phyloP scores from a whole-genome alignment of 2,329 filamentous ascomycete genomes.

The Sporothrix euskadiensis region DNA sequence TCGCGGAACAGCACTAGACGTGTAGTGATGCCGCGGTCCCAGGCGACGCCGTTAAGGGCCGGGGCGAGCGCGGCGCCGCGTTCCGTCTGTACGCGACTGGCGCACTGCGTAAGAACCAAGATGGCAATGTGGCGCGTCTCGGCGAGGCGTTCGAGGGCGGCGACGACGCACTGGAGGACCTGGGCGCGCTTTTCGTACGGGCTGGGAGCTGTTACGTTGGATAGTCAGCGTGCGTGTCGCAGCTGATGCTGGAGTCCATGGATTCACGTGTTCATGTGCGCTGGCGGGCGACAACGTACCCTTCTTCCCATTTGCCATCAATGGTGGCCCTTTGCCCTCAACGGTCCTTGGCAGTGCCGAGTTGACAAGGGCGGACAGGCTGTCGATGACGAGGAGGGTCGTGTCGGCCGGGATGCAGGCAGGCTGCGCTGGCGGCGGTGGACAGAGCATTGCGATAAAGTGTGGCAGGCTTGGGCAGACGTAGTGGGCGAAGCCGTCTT shows the following conservation, averaged over 20 bases:
- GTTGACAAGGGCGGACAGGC: constrained; percentile 73
- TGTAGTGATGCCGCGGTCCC: constrained; percentile 76
- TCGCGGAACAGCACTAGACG: constrained; percentile 79
- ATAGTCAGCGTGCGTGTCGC: neutral
- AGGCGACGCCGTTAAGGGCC: constrained; percentile 71
- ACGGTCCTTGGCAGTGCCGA: constrained; percentile 68
- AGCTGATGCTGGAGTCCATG: neutral
- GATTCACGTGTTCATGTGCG: too few species aligned
- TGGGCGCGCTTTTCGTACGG: constrained; percentile 41
- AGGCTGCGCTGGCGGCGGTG: constrained; percentile 62
- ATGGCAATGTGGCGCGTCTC: constrained; percentile 71
- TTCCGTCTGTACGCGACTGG: constrained; percentile 73
- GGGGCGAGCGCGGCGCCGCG: constrained; percentile 70
- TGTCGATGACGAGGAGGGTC: constrained; percentile 73
- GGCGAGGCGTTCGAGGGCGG: constrained; percentile 72
- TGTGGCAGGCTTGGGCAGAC: constrained; percentile 65
- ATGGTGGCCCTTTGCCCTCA: constrained; percentile 18
- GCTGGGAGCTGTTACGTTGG: constrained; percentile 17
- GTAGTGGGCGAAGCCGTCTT: constrained; percentile 50
- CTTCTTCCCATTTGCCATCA: constrained; percentile 32
- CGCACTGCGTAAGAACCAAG: constrained; percentile 75
- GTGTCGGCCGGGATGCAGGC: constrained; percentile 63
- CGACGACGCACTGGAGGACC: constrained; percentile 64
- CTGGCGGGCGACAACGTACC: neutral
- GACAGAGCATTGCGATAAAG: constrained; percentile 71